Base-by-base conservation (phyloP, 768 basidiomycete species). In the Kondoa malvinella region DNA sequence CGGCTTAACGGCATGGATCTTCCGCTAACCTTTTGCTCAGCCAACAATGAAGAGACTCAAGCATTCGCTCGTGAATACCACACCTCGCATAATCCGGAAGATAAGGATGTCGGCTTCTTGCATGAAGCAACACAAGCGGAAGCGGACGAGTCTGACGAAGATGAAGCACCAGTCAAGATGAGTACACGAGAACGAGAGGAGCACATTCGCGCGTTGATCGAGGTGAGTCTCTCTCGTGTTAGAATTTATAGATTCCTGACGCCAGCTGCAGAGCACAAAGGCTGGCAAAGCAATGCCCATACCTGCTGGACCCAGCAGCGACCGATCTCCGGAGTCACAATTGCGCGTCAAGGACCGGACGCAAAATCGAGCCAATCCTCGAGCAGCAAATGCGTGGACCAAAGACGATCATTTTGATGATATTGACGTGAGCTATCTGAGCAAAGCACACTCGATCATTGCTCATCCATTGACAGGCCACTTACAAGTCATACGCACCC, bases 101-200 rank as follows among this genome's bases (percentile, higher is more conserved):
- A 60, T 8, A 27, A 63, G n/a, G 61, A 63, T 17, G 27, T 31
- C n/a, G 61, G n/a, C 61, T 63, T 63, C 32, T 32, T 63, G 27
- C 61, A 63, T 31, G 61, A 3, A 17, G 27, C 14, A 15, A 34
- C 16, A 27, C n/a, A 34, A 27, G 29, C 27, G n/a, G 61, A 63
- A 32, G 30, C 30, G 61, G 32, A 63, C 21, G 27, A 63, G 2
- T 16, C 14, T 29, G 25, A 60, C 32, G 61, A 63, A 63, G 26
- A 16, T 16, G 26, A 63, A 14, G 27, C n/a, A n/a, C 15, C 27
- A 4, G 31, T 63, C 3, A 63, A 16, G 29, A 32, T 63, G 12
- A n/a, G n/a, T 3, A 29, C n/a, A 27, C 14, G 21, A 12, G n/a
- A 29, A 32, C 3, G 15, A 16, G 29, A 63, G n/a, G 8, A 26